Evolutionary conservation across 495 filamentous ascomycete genomes (phyloP), one percentile per base, ranked within the genome.

Genomic region (Friedmanniomyces simplex): DNA sequence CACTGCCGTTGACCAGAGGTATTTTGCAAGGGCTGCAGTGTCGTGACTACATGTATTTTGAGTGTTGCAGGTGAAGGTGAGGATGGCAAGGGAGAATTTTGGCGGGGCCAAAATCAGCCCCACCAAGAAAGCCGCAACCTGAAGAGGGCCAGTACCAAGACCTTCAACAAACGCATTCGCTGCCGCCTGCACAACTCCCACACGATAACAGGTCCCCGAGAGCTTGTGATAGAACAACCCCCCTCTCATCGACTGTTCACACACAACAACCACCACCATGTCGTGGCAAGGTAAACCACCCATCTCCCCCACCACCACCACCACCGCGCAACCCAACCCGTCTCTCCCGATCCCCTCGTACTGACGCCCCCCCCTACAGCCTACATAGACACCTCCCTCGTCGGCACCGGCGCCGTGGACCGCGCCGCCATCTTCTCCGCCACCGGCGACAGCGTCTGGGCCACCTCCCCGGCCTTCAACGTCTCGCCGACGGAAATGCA

Each of bases 371-470:
- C n/a, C n/a, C n/a, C n/a, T n/a, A 45, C 39, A 49, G 49, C 16
- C 63, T 32, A 63, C 68, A 58, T 67, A 62, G 39, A 32, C 60
- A 76, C 39, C 39, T 43, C 91, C 81, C 81, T 97, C 62, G 80
- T 97, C 67, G 88, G 79, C 74, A 83, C 78, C 63, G 83, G 83
- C 65, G 85, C 93, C 71, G 74, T 96, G 72, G 86, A 93, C 77
- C 84, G 87, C 74, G 93, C 82, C 65, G 87, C 87, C 67, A 94
- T 96, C 71, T 82, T 91, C 75, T 88, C 83, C 73, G 74, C 72
- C 57, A 83, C 85, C 59, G 88, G 90, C 67, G 86, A 88, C 68
- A 88, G 83, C 68, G 77, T 84, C 62, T 95, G 91, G 88, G 91
- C 91, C 55, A 67, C 75, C n/a, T 79, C 82, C 21, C 18, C 77